Evolutionary conservation across 306 rosid species (phyloP), one percentile per base, ranked within the genome.

Genomic region (Castanospermum australe): DNA sequence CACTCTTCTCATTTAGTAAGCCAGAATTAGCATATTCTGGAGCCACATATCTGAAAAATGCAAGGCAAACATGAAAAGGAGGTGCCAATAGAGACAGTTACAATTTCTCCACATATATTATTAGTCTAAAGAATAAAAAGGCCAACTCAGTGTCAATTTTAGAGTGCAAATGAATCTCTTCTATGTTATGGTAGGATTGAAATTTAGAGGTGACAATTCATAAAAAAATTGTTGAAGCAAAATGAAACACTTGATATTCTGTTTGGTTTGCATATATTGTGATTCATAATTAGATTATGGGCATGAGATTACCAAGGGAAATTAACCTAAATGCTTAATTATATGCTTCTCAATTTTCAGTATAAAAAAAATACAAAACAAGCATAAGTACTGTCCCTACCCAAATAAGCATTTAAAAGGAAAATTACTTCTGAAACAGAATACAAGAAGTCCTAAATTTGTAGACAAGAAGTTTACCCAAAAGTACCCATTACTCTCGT

Each of bases 401-500:
- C 24, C 11, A 81, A 67, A 30, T 57, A 66, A 71, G 6, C 25
- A 54, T 63, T 42, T 71, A 55, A 20, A 38, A 45, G 76, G 22
- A 65, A 55, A 44, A 20, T 55, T 44, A 7, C 15, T 8, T 47
- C 22, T 44, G 21, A 64, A 50, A 55, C 41, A 10, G 35, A 73
- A 57, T 50, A 67, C 4, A 81, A 66, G 18, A 62, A 54, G 15
- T 61, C 39, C 10, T 0, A 64, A 52, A 70, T 64, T 54, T 69
- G 84, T 14, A 68, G 39, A 67, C 22, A 50, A 62, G 62, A 61
- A 64, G 52, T 93, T 85, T 80, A 93, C 98, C 98, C 98, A 62
- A 93, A 93, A 76, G 98, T 93, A 48, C 98, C 98, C 98, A 93
- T 93, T 52, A 93, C 96, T 81, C 98, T 88, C 71, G 98, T 93